These are phyloP conservation scores for Leptographium wingfieldii DNA, from an alignment of 2,329 filamentous ascomycete genomes.

Conservation along the genomic window DNA sequence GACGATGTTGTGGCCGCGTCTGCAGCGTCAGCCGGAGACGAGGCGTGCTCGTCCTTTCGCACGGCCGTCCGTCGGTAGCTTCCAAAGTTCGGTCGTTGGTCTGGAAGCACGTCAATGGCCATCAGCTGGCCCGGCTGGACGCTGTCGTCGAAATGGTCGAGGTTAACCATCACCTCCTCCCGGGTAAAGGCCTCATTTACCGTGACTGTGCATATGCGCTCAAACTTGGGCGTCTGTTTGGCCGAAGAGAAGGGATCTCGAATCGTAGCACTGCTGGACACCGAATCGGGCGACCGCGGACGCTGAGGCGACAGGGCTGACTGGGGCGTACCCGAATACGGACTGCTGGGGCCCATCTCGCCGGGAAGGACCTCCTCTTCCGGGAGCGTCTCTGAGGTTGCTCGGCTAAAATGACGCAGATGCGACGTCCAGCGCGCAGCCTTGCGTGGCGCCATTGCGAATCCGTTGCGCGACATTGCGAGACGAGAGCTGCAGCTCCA, in stretches of 20 bases:
- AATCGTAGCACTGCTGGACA: conserved; percentile 37
- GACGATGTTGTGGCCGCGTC: background rate
- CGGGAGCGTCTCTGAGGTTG: background rate
- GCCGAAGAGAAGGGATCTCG: conserved; percentile 15
- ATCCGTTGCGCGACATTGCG: conserved; percentile 30
- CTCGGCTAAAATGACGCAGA: conserved; percentile 37
- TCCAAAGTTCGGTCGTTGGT: conserved; percentile 19
- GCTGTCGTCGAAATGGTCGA: conserved; percentile 52
- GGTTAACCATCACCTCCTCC: conserved; percentile 70
- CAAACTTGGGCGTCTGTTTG: conserved; percentile 18
- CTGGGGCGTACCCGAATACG: background rate
- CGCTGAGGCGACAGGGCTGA: conserved; percentile 20
- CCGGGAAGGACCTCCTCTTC: background rate
- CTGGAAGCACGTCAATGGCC: conserved; percentile 49
- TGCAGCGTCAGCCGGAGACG: background rate
- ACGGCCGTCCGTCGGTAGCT: conserved; percentile 6
- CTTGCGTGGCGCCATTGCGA: conserved; percentile 31
- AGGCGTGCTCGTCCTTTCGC: conserved; percentile 13
- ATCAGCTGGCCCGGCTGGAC: conserved; percentile 57
- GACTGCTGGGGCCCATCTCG: background rate
- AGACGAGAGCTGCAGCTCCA: background rate
- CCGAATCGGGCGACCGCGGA: conserved; percentile 32
- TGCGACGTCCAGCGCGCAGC: conserved; percentile 37
- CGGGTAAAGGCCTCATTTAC: conserved; percentile 63
- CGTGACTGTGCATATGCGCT: conserved; percentile 39